Base-by-base conservation (phyloP, 2,329 filamentous ascomycete genomes). In the Aspergillus sclerotialis region DNA sequence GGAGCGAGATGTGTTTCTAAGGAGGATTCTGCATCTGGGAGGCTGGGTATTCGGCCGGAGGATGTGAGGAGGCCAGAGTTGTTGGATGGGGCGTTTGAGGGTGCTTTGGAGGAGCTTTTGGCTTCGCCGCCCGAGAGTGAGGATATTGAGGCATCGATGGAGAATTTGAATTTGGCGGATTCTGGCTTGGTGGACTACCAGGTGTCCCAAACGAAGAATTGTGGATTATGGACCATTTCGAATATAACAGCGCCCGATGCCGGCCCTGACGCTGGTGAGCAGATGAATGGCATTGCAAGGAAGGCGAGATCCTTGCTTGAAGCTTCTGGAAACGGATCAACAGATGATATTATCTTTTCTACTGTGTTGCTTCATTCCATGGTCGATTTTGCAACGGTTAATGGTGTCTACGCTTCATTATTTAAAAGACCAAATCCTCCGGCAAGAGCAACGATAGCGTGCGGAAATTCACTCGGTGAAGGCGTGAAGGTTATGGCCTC, bases 361-460 rank as follows among this genome's bases (percentile, higher is more conserved):
- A 76, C 72, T 1, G 68, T 96, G 33, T 65, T 93, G 31, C 75
- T 98, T 21, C 78, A 82, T 33, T 73, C 72, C 37, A 95, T 96
- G 83, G 58, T 74, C 13, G 79, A 88, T 60, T 98, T 96, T 58
- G 68, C 77, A 0, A 51, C 66, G 11, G 68, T 94, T 47, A 96
- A 96, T 60, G 59, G 67, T 16, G 65, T 83, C 42, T 98, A 96
- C 60, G 79, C 77, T 4, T 68, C 72, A 7, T 72, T 88, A 27
- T 96, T 96, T 60, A 64, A 65, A 13, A 69, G 73, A 31, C 82
- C 89, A 0, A 94, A 89, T 44, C 92, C 92, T 0, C 87, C 92
- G 0, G 79, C 89, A 0, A 70, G 92, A 32, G 82, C 93, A 32
- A 94, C 88, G 4, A 76, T 96, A 31, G 81, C 87, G 0, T 84